phyloP scores from a whole-genome alignment of 2,329 filamentous ascomycete species.

The Verticillium longisporum region DNA sequence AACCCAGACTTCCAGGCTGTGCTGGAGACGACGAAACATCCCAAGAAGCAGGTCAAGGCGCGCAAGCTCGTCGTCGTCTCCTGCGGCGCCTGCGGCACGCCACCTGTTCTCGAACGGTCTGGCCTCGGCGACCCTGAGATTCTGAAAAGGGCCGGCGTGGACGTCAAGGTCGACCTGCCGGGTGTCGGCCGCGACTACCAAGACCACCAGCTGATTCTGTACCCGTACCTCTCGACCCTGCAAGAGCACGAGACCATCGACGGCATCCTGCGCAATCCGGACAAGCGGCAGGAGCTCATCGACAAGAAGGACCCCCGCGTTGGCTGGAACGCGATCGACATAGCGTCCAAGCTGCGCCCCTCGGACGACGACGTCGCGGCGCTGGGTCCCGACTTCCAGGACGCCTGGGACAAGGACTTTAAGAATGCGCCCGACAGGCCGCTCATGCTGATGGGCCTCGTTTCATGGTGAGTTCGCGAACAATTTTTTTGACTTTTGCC shows the following conservation, averaged over 20 bases:
- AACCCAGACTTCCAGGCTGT: slow-evolving; percentile 20
- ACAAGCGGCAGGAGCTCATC: slow-evolving; percentile 14
- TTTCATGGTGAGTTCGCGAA: slow-evolving; percentile 11
- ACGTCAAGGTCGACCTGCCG: slow-evolving; percentile 12
- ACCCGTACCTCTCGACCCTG: slow-evolving; percentile 40
- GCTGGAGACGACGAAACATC: slow-evolving; percentile 7
- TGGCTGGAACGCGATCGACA: slow-evolving; percentile 49
- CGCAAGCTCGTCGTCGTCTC: slow-evolving; percentile 38
- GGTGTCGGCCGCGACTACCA: slow-evolving; percentile 26
- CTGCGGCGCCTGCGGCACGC: slow-evolving; percentile 35
- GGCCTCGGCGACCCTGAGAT: slow-evolving; percentile 35
- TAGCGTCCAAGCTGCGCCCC: slow-evolving; percentile 46
- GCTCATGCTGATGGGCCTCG: slow-evolving; percentile 14
- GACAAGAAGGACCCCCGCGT: slow-evolving; percentile 25
- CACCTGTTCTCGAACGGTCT: slow-evolving; percentile 43
- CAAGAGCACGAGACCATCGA: slow-evolving; percentile 36
- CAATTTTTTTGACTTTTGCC: neutral
- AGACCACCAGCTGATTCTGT: slow-evolving; percentile 45
- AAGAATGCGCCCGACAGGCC: slow-evolving; percentile 16
- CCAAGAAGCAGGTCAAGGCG: slow-evolving; percentile 22
- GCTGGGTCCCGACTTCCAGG: slow-evolving; percentile 41
- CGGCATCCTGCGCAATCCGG: slow-evolving; percentile 15
- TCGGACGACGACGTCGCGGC: slow-evolving; percentile 41
- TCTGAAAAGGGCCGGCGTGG: slow-evolving; percentile 12
- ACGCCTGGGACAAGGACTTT: slow-evolving; percentile 46